Evolutionary conservation across 2,329 filamentous ascomycete genomes (phyloP), one percentile per base, ranked within the genome.

Genomic region (Xylaria sp.): DNA sequence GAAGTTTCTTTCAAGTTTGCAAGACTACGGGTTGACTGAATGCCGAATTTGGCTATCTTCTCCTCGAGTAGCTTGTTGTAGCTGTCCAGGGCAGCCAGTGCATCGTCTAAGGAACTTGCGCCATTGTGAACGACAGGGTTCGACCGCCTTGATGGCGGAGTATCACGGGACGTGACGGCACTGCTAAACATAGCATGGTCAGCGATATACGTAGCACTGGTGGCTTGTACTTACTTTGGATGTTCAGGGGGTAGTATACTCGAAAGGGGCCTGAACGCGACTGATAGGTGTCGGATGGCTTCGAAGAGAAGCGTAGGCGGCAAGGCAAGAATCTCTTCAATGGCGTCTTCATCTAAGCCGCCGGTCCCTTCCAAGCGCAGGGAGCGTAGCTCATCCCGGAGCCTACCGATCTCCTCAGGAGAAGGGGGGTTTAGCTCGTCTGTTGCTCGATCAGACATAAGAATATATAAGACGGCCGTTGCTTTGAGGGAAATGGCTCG

Each of bases 11-110:
- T 53, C 7, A 60, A 17, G 14, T 28, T 43, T 37, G 57, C 60
- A 51, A 65, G 49, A 43, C 63, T 65, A 38, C 63, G 63, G 5
- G 17, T 31, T 6, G 57, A 55, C 38, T 65, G 63, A 14, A 40
- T 28, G 25, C 45, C 54, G 23, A 67, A 65, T 17, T 65, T 65
- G 15, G 53, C 45, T 2, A 63, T 42, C 53, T 63, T 67, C 21
- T 63, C 63, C 21, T 63, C 57, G 6, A 67, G 60, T n/a, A 67
- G 47, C n/a, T 46, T 49, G 53, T 67, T 67, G 37, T 67, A 65
- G 21, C 33, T 33, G 7, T n/a, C 38, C 23, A 67, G 28, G 11
- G 49, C 47, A 14, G 15, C 8, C 12, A 60, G 11, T 17, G 58
- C 49, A n/a, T 54, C 49, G 49, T 59, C 50, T 15, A 64, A 14